Percentiles rank a stretch among this genome's conserved stretches.
phyloP scores from a whole-genome alignment of 495 filamentous ascomycete species.

The Sordaria brevicollis region DNA sequence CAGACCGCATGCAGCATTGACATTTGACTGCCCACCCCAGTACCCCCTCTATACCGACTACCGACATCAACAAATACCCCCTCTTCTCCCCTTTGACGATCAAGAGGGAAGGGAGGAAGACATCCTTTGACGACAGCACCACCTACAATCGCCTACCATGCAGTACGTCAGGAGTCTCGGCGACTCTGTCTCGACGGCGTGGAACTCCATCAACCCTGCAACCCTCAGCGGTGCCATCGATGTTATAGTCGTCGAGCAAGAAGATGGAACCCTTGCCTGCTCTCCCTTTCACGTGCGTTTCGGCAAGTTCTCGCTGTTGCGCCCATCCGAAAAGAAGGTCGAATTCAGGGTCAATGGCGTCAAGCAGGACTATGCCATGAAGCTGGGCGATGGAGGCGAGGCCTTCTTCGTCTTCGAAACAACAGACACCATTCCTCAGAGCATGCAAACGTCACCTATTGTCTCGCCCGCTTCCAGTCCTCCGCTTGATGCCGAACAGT shows the following conservation, averaged over 20 bases:
- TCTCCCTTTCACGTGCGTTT: slow-evolving; percentile 98
- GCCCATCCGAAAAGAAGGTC: slow-evolving; percentile 98
- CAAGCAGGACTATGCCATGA: slow-evolving; percentile 94
- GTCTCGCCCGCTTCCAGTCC: slow-evolving; percentile 82
- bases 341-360: slow-evolving; percentile 91
- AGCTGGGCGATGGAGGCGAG: slow-evolving; percentile 93
- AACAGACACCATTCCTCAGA: slow-evolving; percentile 73
- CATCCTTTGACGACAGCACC: neutral
- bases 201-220: slow-evolving; percentile 98
- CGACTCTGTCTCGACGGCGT: slow-evolving; percentile 93
- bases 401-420: slow-evolving; percentile 99
- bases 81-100: neutral
- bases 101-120: neutral
- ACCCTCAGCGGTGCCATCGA: slow-evolving; percentile 97
- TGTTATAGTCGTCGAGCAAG: slow-evolving; percentile 96
- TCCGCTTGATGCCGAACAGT: slow-evolving; percentile 46
- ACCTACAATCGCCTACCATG: slow-evolving; percentile 43
- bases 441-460: slow-evolving; percentile 85
- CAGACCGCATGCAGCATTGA: neutral
- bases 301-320: slow-evolving; percentile 92
- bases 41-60: neutral
- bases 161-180: slow-evolving; percentile 96
- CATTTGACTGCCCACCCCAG: neutral
- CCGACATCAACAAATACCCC: neutral
- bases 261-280: slow-evolving; percentile 79